A percentile compares a stretch with the other conserved stretches of the same genome.
Evolutionary conservation across 139 green algal species (phyloP).

Genomic region (Auxenochlorella protothecoides): DNA sequence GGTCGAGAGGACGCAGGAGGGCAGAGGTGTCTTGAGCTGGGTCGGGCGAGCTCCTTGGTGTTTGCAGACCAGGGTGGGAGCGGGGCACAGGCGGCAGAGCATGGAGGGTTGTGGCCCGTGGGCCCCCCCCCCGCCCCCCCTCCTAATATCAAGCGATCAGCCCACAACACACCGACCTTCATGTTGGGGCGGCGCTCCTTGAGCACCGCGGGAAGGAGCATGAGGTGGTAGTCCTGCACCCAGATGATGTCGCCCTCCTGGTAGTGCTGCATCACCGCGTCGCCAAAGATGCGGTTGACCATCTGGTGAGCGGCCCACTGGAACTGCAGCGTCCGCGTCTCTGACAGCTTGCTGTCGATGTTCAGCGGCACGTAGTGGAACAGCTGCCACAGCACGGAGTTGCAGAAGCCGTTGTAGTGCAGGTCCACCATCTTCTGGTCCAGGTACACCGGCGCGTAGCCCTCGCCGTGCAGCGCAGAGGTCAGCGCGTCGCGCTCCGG

Average conservation of each 20-base stretch:
- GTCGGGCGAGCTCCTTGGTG: too few relatives aligned
- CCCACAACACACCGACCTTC: conserved; percentile 38
- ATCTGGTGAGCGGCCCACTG: conserved; percentile 85
- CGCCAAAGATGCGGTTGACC: conserved; percentile 59
- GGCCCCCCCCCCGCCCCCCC: too few relatives aligned
- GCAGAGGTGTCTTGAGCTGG: too few relatives aligned
- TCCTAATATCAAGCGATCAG: not conserved
- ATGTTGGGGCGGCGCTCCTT: conserved; percentile 69
- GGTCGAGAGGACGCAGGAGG: too few relatives aligned
- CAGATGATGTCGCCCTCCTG: conserved; percentile 74
- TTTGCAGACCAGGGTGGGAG: too few relatives aligned
- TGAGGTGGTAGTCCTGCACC: conserved; percentile 93
- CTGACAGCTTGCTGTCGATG: conserved; percentile 74
- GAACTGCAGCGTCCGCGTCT: conserved; percentile 68
- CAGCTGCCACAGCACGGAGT: conserved; percentile 94
- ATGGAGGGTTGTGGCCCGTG: too few relatives aligned
- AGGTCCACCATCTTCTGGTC: conserved; percentile 57
- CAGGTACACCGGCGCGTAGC: conserved; percentile 86
- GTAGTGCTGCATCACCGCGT: conserved; percentile 72
- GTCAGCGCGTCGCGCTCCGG: conserved; percentile 61
- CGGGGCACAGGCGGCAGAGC: too few relatives aligned
- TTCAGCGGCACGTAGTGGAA: conserved; percentile 98
- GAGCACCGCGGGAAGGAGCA: conserved; percentile 83
- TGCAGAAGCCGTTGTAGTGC: conserved; percentile 89
- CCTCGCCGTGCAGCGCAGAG: conserved; percentile 54